Evolutionary conservation across 805 yeast genomes (phyloP), one percentile per base, ranked within the genome.

Genomic region (Priceomyces medius): DNA sequence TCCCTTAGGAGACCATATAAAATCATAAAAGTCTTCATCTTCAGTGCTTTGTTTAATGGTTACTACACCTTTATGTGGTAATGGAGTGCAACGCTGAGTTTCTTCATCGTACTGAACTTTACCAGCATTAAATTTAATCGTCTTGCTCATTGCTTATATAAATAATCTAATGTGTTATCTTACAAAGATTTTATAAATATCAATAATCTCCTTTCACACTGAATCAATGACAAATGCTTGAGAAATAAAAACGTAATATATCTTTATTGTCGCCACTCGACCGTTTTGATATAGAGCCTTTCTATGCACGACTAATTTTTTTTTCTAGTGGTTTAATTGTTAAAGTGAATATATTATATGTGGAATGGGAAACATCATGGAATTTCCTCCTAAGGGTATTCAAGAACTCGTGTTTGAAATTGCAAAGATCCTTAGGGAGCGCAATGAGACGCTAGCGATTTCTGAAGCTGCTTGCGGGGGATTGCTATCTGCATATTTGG

Each of bases 391-490:
- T 2, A 59, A 61, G 6, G 79, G 76, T 13, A 67, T 83, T 4
- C 59, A 66, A 31, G 53, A 44, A 18, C 63, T 81, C 7, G 88
- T 85, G 3, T 55, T 56, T 7, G 64, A 71, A 54, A 85, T 88
- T 32, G 81, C 93, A 0, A 62, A 58, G 26, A 66, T 81, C 4
- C 69, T 88, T 18, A 62, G 76, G 14, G 56, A 59, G 14, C 68
- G 80, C 20, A 61, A 72, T 10, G 81, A 83, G 56, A 85, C 95
- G 0, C 64, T 88, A 17, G 86, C 95, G 0, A 83, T 85, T 1
- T 81, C 90, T 4, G 96, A 88, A 54, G 89, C 90, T 2, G 95
- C 96, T 0, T 88, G 96, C 59, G 96, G 96, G 7, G 96, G 96
- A 0, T 71, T 88, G 12, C 65, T 88, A 6, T 82, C 93, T 3